Conservation (phyloP, 306 rosid species). For the Prunus salicina region DNA sequence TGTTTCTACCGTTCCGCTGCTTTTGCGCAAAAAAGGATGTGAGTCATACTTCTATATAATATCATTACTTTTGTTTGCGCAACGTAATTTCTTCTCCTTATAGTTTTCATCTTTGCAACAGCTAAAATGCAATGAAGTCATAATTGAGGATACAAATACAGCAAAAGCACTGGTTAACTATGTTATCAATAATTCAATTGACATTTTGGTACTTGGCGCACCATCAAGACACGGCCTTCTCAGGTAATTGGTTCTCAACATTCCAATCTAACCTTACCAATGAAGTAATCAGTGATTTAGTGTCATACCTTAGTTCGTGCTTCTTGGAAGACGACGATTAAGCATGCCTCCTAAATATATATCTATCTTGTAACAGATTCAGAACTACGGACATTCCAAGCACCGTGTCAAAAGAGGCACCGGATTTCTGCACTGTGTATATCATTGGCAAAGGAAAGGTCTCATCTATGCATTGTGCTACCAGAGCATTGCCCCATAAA, state of each 20-base stretch:
- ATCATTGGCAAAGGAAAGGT: constrained; percentile 70
- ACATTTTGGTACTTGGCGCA: constrained; percentile 69
- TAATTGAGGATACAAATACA: constrained; percentile 56
- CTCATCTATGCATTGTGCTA: constrained; percentile 40
- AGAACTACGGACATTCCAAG: constrained; percentile 54
- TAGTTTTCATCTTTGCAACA: constrained; percentile 23
- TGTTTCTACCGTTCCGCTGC: constrained; percentile 75
- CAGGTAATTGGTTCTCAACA: constrained; percentile 33
- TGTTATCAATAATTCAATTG: constrained; percentile 35
- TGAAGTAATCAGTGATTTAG: neutral
- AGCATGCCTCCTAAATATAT: constrained; percentile 7
- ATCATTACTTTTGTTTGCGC: neutral
- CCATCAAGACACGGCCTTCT: constrained; percentile 63
- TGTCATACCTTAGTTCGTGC: neutral
- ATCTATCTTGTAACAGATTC: constrained; percentile 47
- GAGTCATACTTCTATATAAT: constrained; percentile 14
- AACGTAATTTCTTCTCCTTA: neutral
- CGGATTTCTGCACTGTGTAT: constrained; percentile 73
- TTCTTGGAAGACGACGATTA: neutral
- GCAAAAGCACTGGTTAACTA: constrained; percentile 54
- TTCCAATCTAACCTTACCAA: neutral
- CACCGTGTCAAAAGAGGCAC: constrained; percentile 58
- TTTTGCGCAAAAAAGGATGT: constrained; percentile 66
- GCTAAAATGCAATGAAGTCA: constrained; percentile 69
- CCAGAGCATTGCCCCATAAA: constrained; percentile 29